These are phyloP conservation scores for Cyberlindnera sargentensis DNA, from an alignment of 805 yeast genomes.

Conservation along the genomic window DNA sequence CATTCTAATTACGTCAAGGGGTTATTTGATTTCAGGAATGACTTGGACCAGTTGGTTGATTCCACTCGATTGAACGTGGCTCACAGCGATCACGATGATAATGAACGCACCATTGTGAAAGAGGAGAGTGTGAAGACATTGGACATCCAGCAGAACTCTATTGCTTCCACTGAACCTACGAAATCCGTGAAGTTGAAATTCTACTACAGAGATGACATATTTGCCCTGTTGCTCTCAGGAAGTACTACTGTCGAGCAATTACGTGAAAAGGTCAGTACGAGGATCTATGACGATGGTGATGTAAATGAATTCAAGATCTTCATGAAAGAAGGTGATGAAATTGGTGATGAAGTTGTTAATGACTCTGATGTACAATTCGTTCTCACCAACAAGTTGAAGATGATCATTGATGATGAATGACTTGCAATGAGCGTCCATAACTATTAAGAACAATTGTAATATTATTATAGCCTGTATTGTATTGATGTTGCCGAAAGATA, in stretches of 20 bases:
- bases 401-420: slow-evolving; percentile 29
- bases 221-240: slow-evolving; percentile 54
- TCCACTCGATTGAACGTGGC: not conserved
- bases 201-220: slow-evolving; percentile 74
- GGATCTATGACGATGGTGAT: slow-evolving; percentile 35
- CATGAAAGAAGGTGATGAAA: slow-evolving; percentile 26
- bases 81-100: slow-evolving; percentile 6
- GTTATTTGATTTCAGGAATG: slow-evolving; percentile 52
- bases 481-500: too few species aligned
- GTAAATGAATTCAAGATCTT: slow-evolving; percentile 28
- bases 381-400: slow-evolving; percentile 29
- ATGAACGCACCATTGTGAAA: slow-evolving; percentile 25
- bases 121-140: slow-evolving; percentile 20
- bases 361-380: slow-evolving; percentile 29
- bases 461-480: too few species aligned
- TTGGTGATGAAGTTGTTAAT: slow-evolving; percentile 27
- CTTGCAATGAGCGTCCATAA: too few species aligned
- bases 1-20: slow-evolving; percentile 58
- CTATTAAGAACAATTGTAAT: too few species aligned
- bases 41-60: slow-evolving; percentile 25
- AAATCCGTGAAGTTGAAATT: slow-evolving; percentile 53
- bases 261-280: slow-evolving; percentile 42
- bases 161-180: slow-evolving; percentile 4
- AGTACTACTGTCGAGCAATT: slow-evolving; percentile 42
- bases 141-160: slow-evolving; percentile 1